A percentile compares a stretch with the other conserved stretches of the same genome.
phyloP scores from a whole-genome alignment of 2,329 filamentous ascomycete genomes.

The Sclerotinia sclerotiorum region DNA sequence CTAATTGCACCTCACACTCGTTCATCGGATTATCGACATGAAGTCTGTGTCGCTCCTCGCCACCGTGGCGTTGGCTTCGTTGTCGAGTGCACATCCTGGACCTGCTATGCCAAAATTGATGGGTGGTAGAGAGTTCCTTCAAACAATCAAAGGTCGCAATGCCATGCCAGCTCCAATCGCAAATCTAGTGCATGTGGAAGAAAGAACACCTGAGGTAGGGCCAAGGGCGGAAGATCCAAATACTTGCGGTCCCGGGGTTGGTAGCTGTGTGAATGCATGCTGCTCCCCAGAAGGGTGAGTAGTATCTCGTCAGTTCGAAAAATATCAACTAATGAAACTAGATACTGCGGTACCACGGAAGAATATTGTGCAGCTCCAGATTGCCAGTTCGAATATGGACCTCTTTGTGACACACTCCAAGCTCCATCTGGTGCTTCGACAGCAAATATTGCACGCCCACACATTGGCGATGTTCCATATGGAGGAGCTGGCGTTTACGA shows the following conservation, averaged over 20 bases:
- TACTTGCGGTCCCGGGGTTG: slow-evolving; percentile 35
- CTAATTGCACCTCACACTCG: neutral
- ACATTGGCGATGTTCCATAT: slow-evolving; percentile 55
- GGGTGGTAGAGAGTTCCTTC: slow-evolving; percentile 35
- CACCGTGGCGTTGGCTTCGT: slow-evolving; percentile 27
- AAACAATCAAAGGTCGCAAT: slow-evolving; percentile 32
- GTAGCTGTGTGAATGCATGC: slow-evolving; percentile 34
- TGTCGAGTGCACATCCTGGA: slow-evolving; percentile 30
- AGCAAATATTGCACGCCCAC: slow-evolving; percentile 48
- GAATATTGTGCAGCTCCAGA: slow-evolving; percentile 62
- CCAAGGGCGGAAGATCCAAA: slow-evolving; percentile 29
- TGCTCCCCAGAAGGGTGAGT: slow-evolving; percentile 37
- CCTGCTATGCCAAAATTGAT: slow-evolving; percentile 31
- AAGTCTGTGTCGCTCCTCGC: slow-evolving; percentile 27
- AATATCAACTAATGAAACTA: slow-evolving; percentile 19
- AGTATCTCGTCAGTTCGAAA: neutral
- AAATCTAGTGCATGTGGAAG: slow-evolving; percentile 22
- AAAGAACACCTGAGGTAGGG: slow-evolving; percentile 16
- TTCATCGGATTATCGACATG: slow-evolving; percentile 24
- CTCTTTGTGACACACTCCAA: slow-evolving; percentile 54
- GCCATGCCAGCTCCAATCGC: slow-evolving; percentile 25
- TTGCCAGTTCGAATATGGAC: slow-evolving; percentile 61
- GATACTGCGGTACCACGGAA: slow-evolving; percentile 33
- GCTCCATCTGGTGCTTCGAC: slow-evolving; percentile 57
- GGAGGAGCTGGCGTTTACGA: slow-evolving; percentile 58